Conservation (phyloP, 192 early-diverging fungal species). For the Coemansia aciculifera region DNA sequence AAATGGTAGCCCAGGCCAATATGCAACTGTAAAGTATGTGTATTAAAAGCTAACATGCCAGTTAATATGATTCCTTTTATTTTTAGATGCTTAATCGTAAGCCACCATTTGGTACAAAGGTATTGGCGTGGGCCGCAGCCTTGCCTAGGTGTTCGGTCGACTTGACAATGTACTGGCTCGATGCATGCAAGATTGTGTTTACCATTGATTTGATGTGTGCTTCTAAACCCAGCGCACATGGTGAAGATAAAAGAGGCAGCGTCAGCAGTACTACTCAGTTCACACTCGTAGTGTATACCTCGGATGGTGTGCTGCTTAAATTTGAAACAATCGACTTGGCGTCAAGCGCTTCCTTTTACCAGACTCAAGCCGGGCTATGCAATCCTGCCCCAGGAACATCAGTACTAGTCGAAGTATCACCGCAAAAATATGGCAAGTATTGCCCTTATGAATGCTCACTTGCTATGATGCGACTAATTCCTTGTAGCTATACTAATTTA, state of each 20-base stretch:
- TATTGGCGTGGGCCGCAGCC: conserved; percentile 18
- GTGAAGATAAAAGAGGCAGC: neutral
- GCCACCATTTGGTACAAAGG: conserved; percentile 64
- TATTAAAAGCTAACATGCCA: neutral
- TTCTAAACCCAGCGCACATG: neutral
- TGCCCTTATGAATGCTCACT: neutral
- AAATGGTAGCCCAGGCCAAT: neutral
- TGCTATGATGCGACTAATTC: neutral
- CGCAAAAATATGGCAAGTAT: conserved; percentile 36
- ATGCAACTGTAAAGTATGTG: neutral
- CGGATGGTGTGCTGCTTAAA: conserved; percentile 31
- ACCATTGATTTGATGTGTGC: conserved; percentile 10
- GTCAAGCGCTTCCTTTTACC: conserved; percentile 13
- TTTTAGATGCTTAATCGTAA: conserved; percentile 54
- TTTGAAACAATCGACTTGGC: conserved; percentile 26
- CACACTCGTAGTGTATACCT: conserved; percentile 29
- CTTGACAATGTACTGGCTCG: conserved; percentile 23
- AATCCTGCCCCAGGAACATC: conserved; percentile 22
- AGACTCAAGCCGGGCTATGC: conserved; percentile 33
- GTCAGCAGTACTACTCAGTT: neutral
- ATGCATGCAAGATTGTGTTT: conserved; percentile 29
- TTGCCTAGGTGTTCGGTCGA: conserved; percentile 12
- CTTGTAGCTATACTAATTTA: neutral
- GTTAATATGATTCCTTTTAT: conserved; percentile 1
- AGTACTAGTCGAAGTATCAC: conserved; percentile 33